Conservation (phyloP, 176 grass and related monocot genomes). For the Chrysopogon serrulatus region DNA sequence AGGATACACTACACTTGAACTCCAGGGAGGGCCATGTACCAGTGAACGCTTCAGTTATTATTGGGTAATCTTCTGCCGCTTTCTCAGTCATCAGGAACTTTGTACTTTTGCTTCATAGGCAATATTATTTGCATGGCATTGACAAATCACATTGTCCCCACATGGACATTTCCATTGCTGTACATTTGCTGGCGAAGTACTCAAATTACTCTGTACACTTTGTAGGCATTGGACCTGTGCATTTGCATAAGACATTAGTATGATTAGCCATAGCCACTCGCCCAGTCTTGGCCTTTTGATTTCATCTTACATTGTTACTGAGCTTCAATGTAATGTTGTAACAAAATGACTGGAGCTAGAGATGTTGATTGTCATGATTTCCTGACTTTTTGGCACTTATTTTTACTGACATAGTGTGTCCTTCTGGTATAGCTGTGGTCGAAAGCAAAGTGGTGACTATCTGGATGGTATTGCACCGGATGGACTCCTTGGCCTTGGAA, state of each 20-base stretch:
- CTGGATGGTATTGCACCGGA: constrained; percentile 94
- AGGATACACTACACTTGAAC: constrained; percentile 77
- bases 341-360: neutral
- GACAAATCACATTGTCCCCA: neutral
- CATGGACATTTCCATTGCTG: neutral
- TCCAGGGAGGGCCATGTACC: constrained; percentile 51
- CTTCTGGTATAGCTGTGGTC: constrained; percentile 67
- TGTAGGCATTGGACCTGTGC: neutral
- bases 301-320: neutral
- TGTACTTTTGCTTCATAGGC: neutral
- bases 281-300: neutral
- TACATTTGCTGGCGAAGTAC: neutral
- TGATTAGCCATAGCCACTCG: neutral
- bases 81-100: neutral
- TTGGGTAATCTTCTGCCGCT: constrained; percentile 54
- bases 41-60: constrained; percentile 80
- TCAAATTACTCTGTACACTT: neutral
- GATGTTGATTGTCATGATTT: constrained; percentile 2
- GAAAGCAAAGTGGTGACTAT: constrained; percentile 84
- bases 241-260: neutral
- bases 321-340: neutral
- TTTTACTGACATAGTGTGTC: constrained; percentile 7
- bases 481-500: constrained; percentile 90
- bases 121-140: neutral
- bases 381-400: neutral